Base-by-base conservation (phyloP, 2,329 filamentous ascomycete genomes). In the Cordyceps tenuipes region DNA sequence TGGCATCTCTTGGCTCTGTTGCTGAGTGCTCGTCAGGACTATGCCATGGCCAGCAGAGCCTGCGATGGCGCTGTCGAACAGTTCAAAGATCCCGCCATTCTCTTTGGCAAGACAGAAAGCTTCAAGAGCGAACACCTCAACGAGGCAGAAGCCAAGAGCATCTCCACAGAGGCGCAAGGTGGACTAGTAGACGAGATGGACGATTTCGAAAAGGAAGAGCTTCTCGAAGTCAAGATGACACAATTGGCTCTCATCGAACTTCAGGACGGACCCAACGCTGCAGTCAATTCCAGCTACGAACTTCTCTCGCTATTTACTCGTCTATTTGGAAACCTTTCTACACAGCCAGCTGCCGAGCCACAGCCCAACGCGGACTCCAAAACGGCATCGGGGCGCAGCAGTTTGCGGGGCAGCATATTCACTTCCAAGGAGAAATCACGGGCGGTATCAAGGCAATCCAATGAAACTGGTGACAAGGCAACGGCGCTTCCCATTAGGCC, bases 151-250 rank as follows among this genome's bases (percentile, higher is more conserved):
- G 64, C 64, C 10, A 70, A 68, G 50, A 62, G 57, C 3, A 51
- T 64, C 23, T 36, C 64, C 5, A 63, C 65, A 8, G 67, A 69
- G 12, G 62, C 66, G 19, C 62, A 61, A 29, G 71, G 68, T 63
- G 84, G 86, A 3, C 69, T 90, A 51, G 81, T 95, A 0, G 88
- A 93, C 64, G 85, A 89, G 49, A 90, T 97, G 85, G 88, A 91
- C 63, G 84, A 86, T 61, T 84, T 85, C 29, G 92, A 97, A 69
- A 95, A 91, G 69, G 90, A 92, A 71, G 83, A 84, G 53, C 87
- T 99, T 47, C 75, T 99, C n/a, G 90, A 97, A 72, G 86, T 97
- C 63, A 96, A 96, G 72, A 96, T 97, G 84, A 97, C 93, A 12
- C 92, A 97, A 68, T 78, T 99, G 62, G 82, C 89, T 4, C 81